A percentile compares a stretch with the other conserved stretches of the same genome.
These are phyloP conservation scores for Russula ochroleuca DNA, from an alignment of 768 basidiomycete species.

Conservation along the genomic window DNA sequence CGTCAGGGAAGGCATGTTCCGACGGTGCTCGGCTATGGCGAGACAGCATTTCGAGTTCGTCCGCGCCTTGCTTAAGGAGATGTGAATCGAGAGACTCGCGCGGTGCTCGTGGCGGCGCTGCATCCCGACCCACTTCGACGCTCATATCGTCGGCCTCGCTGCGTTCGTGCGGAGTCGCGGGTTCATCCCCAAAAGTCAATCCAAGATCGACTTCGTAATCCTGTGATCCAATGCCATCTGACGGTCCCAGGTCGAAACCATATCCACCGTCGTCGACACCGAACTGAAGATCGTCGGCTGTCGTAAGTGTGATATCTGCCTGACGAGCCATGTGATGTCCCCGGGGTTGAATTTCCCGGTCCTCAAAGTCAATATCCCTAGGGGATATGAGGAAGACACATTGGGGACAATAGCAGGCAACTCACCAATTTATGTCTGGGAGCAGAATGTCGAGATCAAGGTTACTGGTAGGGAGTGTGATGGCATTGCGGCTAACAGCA, in stretches of 20 bases:
- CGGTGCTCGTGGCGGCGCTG: constrained; percentile 41
- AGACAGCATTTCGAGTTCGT: constrained; percentile 63
- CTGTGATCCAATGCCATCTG: constrained; percentile 82
- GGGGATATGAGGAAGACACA: constrained; percentile 25
- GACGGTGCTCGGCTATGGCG: constrained; percentile 59
- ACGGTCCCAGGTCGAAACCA: constrained; percentile 75
- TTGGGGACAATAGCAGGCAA: constrained; percentile 1
- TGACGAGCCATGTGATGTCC: constrained; percentile 80
- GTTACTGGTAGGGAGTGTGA: constrained; percentile 75
- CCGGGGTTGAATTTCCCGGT: constrained; percentile 56
- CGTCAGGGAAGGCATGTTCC: constrained; percentile 59
- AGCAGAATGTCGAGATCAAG: constrained; percentile 77
- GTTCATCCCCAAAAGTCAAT: constrained; percentile 63
- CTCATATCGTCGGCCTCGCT: constrained; percentile 55
- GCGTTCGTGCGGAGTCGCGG: constrained; percentile 26
- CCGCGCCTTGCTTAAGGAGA: constrained; percentile 48
- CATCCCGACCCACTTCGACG: constrained; percentile 76
- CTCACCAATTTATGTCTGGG: constrained; percentile 77
- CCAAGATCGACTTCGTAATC: constrained; percentile 78
- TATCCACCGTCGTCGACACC: constrained; percentile 55
- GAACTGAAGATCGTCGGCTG: constrained; percentile 66
- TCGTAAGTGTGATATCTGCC: constrained; percentile 85
- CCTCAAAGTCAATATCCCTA: constrained; percentile 80
- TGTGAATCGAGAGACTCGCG: constrained; percentile 60
- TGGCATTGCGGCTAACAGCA: constrained; percentile 78